Base-by-base conservation (phyloP, 306 rosid genomes). In the Dalbergia oliveri region DNA sequence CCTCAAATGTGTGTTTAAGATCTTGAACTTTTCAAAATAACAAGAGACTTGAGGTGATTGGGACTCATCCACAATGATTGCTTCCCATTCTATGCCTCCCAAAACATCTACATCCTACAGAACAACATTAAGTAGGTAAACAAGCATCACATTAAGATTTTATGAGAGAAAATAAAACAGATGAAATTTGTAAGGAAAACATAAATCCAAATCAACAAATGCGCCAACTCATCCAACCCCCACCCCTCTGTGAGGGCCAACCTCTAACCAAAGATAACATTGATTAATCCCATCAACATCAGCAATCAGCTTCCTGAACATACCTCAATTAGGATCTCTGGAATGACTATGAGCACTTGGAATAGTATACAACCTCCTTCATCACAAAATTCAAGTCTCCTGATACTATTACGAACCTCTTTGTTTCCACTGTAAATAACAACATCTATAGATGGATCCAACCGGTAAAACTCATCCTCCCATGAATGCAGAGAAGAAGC, bases 71-170 rank as follows among this genome's bases (percentile, higher is more conserved):
- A 85, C 81, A 77, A 90, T 15, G 78, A 88, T 75, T 23, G 78
- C 79, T 87, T 90, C 94, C 94, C 94, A 92, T 39, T n/a, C 45
- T 77, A 90, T 80, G 44, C 82, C 57, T 45, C 49, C 41, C 14
- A 92, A 82, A 57, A 90, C 75, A 78, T 82, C 85, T 66, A 82
- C n/a, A 74, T 90, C 97, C 97, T 92, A 88, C 78, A 84, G 9
- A 77, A 69, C 16, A 59, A 77, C 14, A 16, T 54, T 8, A 35
- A 67, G 4, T 53, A 66, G 8, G 56, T 70, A 54, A 31, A 43
- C 49, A 79, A 78, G 66, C 51, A 77, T 41, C 79, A 63, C 14
- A 14, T 53, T 6, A 16, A 15, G 16, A 69, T 66, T 39, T 62
- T 8, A 44, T 7, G 6, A 18, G 63, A 31, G 9, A 51, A 59